Evolutionary conservation across 208 protist genomes (phyloP).

Genomic region (Spongospora subterranea): DNA sequence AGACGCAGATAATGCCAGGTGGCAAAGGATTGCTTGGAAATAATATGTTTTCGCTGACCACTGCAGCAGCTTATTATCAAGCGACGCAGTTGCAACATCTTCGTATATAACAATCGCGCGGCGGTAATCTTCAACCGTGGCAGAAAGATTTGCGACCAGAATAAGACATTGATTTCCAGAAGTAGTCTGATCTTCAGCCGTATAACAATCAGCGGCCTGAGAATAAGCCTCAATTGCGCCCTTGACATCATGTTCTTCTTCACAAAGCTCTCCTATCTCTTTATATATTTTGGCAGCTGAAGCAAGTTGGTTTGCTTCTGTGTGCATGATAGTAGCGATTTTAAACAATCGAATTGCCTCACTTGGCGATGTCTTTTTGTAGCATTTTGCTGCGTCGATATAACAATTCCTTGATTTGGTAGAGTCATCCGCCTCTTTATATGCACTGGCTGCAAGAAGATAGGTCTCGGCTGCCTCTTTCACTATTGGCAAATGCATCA

Average conservation of each 20-base stretch:
- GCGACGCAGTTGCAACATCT: neutral
- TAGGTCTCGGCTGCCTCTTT: constrained; percentile 34
- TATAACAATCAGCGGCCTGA: neutral
- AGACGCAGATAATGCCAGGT: constrained; percentile 17
- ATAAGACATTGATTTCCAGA: neutral
- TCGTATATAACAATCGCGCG: constrained; percentile 44
- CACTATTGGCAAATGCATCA: neutral
- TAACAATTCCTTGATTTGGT: constrained; percentile 6
- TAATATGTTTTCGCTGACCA: constrained; percentile 35
- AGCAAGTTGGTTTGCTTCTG: neutral
- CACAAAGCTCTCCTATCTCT: constrained; percentile 26
- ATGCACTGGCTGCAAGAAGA: constrained; percentile 17
- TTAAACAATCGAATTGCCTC: constrained; percentile 10
- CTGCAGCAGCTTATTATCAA: constrained; percentile 50
- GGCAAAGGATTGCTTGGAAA: constrained; percentile 40
- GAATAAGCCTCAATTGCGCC: constrained; percentile 22
- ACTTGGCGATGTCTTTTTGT: constrained; percentile 7
- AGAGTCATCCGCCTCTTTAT: neutral
- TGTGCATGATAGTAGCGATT: neutral
- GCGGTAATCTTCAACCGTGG: constrained; percentile 17
- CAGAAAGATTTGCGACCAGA: constrained; percentile 38
- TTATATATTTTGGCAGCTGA: constrained; percentile 36
- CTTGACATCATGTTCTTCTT: constrained; percentile 11
- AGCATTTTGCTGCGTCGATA: neutral
- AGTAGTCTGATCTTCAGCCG: constrained; percentile 28